These are phyloP conservation scores for Ceratobasidium sp. DNA, from an alignment of 1,284 basidiomycete species.

Conservation along the genomic window DNA sequence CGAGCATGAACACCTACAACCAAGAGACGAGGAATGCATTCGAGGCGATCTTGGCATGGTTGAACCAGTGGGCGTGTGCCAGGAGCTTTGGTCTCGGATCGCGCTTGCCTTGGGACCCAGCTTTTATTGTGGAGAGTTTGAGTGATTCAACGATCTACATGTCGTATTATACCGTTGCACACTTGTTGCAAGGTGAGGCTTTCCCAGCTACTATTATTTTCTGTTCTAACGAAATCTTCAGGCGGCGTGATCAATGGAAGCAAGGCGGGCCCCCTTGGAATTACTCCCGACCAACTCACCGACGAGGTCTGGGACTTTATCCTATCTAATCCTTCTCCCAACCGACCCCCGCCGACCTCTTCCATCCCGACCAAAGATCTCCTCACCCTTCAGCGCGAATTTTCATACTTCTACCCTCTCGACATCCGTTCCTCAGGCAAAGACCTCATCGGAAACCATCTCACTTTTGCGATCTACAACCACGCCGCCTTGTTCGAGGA, in stretches of 20 bases:
- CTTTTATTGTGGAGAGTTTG: constrained; percentile 96
- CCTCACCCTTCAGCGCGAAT: constrained; percentile 89
- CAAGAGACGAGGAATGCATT: constrained; percentile 92
- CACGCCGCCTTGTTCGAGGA: constrained; percentile 96
- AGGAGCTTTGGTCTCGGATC: constrained; percentile 97
- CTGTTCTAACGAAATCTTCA: constrained; percentile 49
- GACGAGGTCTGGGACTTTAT: constrained; percentile 99
- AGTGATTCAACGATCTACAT: constrained; percentile 99
- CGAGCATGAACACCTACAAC: constrained; percentile 90
- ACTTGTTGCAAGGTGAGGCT: constrained; percentile 86
- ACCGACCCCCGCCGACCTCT: constrained; percentile 67
- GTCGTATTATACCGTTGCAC: constrained; percentile 96
- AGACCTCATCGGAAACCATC: constrained; percentile 95
- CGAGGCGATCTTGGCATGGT: constrained; percentile 92
- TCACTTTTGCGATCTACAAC: constrained; percentile 95
- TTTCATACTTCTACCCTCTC: constrained; percentile 98
- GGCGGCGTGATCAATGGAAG: constrained; percentile 81
- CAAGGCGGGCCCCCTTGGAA: constrained; percentile 82
- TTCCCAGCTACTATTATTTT: constrained; percentile 28
- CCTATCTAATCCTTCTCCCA: constrained; percentile 82
- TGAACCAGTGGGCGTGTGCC: constrained; percentile 99
- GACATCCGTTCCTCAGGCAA: constrained; percentile 99
- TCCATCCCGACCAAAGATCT: constrained; percentile 80
- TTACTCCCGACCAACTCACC: constrained; percentile 92
- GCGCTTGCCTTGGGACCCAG: constrained; percentile 95